phyloP scores from a whole-genome alignment of 768 basidiomycete species.

The Tylopilus rubrobrunneus region DNA sequence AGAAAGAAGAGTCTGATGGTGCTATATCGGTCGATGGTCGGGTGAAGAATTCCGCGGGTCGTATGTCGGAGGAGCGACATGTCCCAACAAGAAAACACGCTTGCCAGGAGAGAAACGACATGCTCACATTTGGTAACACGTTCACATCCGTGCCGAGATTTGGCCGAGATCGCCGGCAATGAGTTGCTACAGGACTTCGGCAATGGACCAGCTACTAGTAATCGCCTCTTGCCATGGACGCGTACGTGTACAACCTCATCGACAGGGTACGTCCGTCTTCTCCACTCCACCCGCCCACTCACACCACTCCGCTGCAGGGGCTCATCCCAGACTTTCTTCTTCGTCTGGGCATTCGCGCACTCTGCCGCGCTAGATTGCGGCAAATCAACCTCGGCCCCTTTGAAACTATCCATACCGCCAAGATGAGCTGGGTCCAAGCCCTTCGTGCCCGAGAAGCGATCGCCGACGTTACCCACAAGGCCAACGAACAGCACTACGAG shows the following conservation, averaged over 20 bases:
- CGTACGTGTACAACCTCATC: not conserved
- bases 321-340: not conserved
- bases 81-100: not conserved
- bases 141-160: not conserved
- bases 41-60: conserved; percentile 19
- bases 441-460: not conserved
- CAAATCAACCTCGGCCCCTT: not conserved
- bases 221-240: not conserved
- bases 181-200: too few relatives aligned
- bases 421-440: not conserved
- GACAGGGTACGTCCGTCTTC: not conserved
- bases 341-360: not conserved
- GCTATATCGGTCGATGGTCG: conserved; percentile 53
- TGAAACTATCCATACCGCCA: not conserved
- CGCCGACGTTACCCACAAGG: not conserved
- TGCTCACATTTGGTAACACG: not conserved
- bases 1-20: conserved; percentile 58
- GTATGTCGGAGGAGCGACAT: conserved; percentile 21
- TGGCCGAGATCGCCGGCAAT: too few relatives aligned
- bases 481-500: conserved; percentile 1
- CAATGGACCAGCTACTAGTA: too few relatives aligned
- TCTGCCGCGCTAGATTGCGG: not conserved
- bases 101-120: not conserved
- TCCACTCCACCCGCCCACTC: not conserved
- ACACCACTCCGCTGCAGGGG: not conserved